These are phyloP conservation scores for Ampelomyces quisqualis DNA, from an alignment of 2,329 filamentous ascomycete genomes.

Conservation along the genomic window DNA sequence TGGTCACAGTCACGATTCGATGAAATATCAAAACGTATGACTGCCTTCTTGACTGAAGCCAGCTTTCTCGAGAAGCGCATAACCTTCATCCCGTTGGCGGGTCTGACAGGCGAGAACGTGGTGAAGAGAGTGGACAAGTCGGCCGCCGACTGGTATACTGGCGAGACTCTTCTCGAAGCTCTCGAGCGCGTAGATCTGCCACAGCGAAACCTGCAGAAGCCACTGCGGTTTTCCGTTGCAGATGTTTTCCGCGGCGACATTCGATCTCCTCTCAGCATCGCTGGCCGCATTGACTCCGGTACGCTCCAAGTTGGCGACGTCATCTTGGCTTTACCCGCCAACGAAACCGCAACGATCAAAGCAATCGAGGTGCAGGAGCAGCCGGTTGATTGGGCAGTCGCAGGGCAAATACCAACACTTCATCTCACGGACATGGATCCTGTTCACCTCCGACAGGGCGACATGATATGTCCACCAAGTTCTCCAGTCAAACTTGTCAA, in stretches of 20 bases:
- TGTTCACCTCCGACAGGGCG: slow-evolving; percentile 73
- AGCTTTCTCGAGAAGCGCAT: slow-evolving; percentile 82
- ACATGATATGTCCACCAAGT: slow-evolving; percentile 75
- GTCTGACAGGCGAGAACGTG: slow-evolving; percentile 86
- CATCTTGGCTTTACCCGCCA: slow-evolving; percentile 76
- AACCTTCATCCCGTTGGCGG: slow-evolving; percentile 85
- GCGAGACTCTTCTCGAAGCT: slow-evolving; percentile 76
- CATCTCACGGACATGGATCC: slow-evolving; percentile 83
- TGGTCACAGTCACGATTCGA: slow-evolving; percentile 85
- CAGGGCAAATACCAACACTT: slow-evolving; percentile 84
- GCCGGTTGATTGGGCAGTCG: slow-evolving; percentile 81
- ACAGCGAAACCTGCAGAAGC: slow-evolving; percentile 69
- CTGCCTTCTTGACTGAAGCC: slow-evolving; percentile 76
- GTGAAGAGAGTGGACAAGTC: slow-evolving; percentile 57
- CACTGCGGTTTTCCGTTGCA: slow-evolving; percentile 80
- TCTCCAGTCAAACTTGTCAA: slow-evolving; percentile 70
- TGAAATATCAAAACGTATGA: slow-evolving; percentile 80
- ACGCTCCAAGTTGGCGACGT: slow-evolving; percentile 81
- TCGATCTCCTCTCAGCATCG: slow-evolving; percentile 79
- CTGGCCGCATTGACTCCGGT: slow-evolving; percentile 82
- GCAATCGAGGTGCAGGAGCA: slow-evolving; percentile 75
- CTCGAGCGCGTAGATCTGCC: slow-evolving; percentile 80
- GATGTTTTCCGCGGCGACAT: slow-evolving; percentile 82
- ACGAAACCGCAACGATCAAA: slow-evolving; percentile 78
- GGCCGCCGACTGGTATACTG: slow-evolving; percentile 71